These are phyloP conservation scores for Harrya chromipes DNA, from an alignment of 768 basidiomycete genomes.

Conservation along the genomic window DNA sequence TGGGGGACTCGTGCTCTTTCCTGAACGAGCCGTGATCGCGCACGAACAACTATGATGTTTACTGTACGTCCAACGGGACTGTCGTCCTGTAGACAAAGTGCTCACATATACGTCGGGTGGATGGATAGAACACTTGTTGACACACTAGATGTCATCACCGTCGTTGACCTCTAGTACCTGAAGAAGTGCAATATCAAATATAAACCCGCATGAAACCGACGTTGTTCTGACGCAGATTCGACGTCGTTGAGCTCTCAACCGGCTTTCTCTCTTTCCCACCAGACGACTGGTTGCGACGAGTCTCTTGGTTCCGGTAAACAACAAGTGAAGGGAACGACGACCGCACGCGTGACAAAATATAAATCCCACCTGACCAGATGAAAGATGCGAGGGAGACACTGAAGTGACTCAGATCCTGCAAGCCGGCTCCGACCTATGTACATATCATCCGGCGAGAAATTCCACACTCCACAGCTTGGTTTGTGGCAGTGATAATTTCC, in stretches of 20 bases:
- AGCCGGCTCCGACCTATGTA: no score
- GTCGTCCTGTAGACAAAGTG: neutral
- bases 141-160: neutral
- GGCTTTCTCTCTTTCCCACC: conserved; percentile 46
- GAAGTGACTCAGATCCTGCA: no score
- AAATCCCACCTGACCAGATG: no score
- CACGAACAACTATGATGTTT: conserved; percentile 38
- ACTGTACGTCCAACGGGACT: conserved; percentile 34
- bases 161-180: conserved; percentile 15
- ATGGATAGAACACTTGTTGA: conserved; percentile 18
- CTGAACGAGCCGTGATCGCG: conserved; percentile 36
- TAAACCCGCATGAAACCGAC: neutral
- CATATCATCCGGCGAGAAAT: no score
- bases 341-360: no score
- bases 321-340: no score
- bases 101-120: conserved; percentile 1
- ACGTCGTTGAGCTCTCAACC: conserved; percentile 44
- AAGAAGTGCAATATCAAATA: no score
- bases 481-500: no score
- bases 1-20: conserved; percentile 42
- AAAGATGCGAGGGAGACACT: no score
- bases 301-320: no score
- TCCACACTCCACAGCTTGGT: no score
- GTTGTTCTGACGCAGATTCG: conserved; percentile 34
- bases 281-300: conserved; percentile 40